Conservation (phyloP, 768 basidiomycete species). For the Boletus subcaerulescens region DNA sequence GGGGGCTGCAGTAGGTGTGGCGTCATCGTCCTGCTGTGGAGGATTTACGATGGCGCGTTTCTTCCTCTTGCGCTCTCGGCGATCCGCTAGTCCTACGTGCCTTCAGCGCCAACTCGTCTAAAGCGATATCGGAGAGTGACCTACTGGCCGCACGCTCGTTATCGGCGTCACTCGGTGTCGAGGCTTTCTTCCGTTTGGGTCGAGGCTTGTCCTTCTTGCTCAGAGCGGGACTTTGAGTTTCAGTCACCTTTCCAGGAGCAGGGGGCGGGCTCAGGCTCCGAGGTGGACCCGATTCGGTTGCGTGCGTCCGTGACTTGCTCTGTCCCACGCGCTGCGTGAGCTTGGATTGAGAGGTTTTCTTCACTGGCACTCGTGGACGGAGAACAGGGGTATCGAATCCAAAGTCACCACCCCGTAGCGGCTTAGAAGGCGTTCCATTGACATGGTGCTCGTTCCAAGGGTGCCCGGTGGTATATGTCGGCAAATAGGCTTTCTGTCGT, state of each 20-base stretch:
- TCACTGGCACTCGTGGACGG: constrained; percentile 40
- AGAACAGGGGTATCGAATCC: constrained; percentile 57
- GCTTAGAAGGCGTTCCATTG: constrained; percentile 10
- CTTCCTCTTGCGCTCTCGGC: constrained; percentile 59
- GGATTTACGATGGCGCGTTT: constrained; percentile 52
- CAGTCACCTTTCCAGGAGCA: not conserved
- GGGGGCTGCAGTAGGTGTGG: not conserved
- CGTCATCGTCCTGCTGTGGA: constrained; percentile 6
- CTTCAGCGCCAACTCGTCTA: not conserved
- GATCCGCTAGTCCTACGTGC: constrained; percentile 55
- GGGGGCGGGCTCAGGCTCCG: no score
- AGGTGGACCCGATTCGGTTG: not conserved
- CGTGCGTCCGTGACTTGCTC: not conserved
- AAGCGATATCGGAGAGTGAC: constrained; percentile 11
- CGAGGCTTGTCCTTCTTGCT: constrained; percentile 22
- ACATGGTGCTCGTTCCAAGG: constrained; percentile 8
- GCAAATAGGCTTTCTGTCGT: constrained; percentile 45
- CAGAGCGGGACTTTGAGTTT: not conserved
- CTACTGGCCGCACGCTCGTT: constrained; percentile 37
- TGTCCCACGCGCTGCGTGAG: not conserved
- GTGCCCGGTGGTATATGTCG: constrained; percentile 44
- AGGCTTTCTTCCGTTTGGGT: constrained; percentile 22
- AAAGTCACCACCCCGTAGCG: constrained; percentile 18
- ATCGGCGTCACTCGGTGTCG: constrained; percentile 25
- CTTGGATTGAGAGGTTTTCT: constrained; percentile 7